Conservation (phyloP, 306 rosid species). For the Senna tora region DNA sequence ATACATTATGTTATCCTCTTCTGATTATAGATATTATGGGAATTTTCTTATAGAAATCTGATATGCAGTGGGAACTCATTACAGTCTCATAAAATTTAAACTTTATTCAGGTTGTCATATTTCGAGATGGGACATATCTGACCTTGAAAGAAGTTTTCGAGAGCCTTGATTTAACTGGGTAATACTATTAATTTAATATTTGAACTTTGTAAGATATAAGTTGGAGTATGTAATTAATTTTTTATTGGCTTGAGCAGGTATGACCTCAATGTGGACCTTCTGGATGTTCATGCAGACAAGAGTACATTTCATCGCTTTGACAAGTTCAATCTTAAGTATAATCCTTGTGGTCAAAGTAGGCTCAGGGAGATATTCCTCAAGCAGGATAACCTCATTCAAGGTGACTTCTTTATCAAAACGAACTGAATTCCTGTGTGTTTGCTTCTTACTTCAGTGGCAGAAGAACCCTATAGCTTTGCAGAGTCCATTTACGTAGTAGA, state of each 20-base stretch:
- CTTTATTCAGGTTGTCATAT: constrained; percentile 85
- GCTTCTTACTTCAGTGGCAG: neutral
- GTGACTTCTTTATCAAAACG: constrained; percentile 45
- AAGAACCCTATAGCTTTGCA: neutral
- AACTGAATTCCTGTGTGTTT: neutral
- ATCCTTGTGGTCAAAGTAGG: constrained; percentile 99
- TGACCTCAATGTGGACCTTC: constrained; percentile 98
- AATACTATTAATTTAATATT: constrained; percentile 30
- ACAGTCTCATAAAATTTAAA: constrained; percentile 31
- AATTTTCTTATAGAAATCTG: constrained; percentile 15
- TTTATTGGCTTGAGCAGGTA: constrained; percentile 61
- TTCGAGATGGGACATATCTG: constrained; percentile 99
- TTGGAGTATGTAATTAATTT: constrained; percentile 33
- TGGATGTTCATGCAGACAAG: constrained; percentile 99
- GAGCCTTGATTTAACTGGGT: constrained; percentile 98
- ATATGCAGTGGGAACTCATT: constrained; percentile 27
- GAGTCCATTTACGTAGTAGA: neutral
- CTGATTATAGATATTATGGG: constrained; percentile 5
- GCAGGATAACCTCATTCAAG: constrained; percentile 99
- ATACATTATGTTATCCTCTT: neutral
- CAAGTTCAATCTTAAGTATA: constrained; percentile 96
- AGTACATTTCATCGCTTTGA: constrained; percentile 99
- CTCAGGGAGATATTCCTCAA: constrained; percentile 97
- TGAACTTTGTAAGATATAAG: constrained; percentile 24
- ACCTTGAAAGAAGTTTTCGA: constrained; percentile 96